Percentiles rank a stretch among this genome's conserved stretches.
Conservation (phyloP, 2,329 filamentous ascomycete genomes). For the Pestalotiopsis sp. region DNA sequence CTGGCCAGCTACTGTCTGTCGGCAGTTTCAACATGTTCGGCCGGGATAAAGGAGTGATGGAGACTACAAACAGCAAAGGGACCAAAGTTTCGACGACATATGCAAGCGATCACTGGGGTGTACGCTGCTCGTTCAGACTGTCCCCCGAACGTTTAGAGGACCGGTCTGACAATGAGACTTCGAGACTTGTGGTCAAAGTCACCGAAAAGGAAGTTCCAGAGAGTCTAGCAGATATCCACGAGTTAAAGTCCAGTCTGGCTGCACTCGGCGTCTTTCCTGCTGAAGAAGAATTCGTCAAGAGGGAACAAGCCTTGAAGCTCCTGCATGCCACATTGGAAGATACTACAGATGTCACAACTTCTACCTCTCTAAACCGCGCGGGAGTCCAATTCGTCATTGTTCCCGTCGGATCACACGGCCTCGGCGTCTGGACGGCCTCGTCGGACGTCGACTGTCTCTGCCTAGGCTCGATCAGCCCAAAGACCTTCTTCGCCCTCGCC, state of each 20-base stretch:
- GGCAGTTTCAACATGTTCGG: constrained; percentile 62
- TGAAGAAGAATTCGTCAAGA: constrained; percentile 40
- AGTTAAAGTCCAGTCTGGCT: constrained; percentile 41
- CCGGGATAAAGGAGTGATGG: constrained; percentile 7
- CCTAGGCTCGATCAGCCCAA: constrained; percentile 62
- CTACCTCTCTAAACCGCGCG: constrained; percentile 21
- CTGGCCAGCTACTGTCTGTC: constrained; percentile 40
- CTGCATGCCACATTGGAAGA: constrained; percentile 47
- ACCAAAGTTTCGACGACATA: constrained; percentile 17
- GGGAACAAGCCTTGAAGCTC: constrained; percentile 47
- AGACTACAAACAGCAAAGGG: background rate
- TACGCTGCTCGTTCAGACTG: constrained; percentile 46
- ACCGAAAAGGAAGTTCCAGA: constrained; percentile 29
- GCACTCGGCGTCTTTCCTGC: constrained; percentile 48
- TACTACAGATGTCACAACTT: constrained; percentile 19
- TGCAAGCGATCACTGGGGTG: constrained; percentile 62
- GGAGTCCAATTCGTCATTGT: constrained; percentile 51
- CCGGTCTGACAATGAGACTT: constrained; percentile 20
- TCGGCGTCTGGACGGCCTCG: constrained; percentile 61
- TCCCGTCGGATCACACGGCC: constrained; percentile 67
- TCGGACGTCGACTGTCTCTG: constrained; percentile 70
- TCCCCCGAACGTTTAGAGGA: constrained; percentile 13
- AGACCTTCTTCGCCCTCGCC: constrained; percentile 63
- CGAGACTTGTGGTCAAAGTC: constrained; percentile 35
- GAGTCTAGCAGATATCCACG: constrained; percentile 32